These are phyloP conservation scores for Heliophila coronopifolia DNA, from an alignment of 441 rosid genomes.

Conservation along the genomic window DNA sequence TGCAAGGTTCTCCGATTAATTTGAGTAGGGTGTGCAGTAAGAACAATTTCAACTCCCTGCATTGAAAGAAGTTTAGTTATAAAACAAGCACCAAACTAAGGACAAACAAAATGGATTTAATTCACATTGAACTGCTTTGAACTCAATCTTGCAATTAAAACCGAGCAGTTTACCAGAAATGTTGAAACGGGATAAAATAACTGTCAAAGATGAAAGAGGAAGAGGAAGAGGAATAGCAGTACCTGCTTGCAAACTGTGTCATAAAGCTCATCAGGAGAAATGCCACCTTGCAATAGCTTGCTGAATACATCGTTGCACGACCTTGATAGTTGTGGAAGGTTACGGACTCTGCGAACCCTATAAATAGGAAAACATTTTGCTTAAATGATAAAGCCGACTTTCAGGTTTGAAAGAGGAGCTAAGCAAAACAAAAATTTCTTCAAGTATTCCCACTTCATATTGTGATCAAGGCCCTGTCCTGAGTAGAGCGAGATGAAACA, in stretches of 20 bases:
- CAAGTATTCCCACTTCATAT: neutral
- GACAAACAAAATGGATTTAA: neutral
- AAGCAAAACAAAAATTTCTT: neutral
- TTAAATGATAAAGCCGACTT: slow-evolving; percentile 1
- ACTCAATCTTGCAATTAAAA: slow-evolving; percentile 2
- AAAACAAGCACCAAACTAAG: neutral
- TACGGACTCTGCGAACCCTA: slow-evolving; percentile 72
- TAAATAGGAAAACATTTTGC: slow-evolving; percentile 13
- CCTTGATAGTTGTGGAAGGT: slow-evolving; percentile 49
- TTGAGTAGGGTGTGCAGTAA: slow-evolving; percentile 97
- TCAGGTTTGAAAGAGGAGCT: neutral
- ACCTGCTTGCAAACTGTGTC: slow-evolving; percentile 83
- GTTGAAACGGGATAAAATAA: neutral
- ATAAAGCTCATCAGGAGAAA: slow-evolving; percentile 70
- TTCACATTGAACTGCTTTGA: neutral
- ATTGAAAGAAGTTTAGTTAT: neutral
- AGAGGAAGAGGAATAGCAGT: neutral
- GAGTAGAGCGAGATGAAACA: no score
- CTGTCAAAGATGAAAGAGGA: neutral
- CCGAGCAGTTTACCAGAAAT: neutral
- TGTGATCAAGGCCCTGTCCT: no score
- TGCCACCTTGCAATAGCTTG: slow-evolving; percentile 70
- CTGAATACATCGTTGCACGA: slow-evolving; percentile 82
- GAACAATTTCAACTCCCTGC: slow-evolving; percentile 96
- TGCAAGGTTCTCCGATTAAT: slow-evolving; percentile 85